Percentiles rank a stretch among this genome's conserved stretches.
Evolutionary conservation across 768 basidiomycete genomes (phyloP).

Genomic region (Coprinopsis strossmayeri): DNA sequence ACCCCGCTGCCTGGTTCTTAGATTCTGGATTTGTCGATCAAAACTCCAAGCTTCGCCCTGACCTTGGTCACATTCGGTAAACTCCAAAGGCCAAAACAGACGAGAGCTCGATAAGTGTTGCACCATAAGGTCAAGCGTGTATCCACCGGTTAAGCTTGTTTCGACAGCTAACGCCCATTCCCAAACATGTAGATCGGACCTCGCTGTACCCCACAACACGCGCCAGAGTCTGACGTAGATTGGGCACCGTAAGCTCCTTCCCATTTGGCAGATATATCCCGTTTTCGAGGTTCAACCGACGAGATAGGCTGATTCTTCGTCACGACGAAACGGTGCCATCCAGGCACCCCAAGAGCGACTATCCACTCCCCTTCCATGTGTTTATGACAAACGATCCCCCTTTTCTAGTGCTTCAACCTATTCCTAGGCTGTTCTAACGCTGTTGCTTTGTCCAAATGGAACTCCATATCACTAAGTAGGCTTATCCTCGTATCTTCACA

Average conservation of each 20-base stretch:
- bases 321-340: not conserved
- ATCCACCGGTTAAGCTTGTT: no score
- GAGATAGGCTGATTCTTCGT: not conserved
- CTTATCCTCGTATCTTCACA: not conserved
- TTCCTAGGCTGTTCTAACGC: no score
- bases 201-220: no score
- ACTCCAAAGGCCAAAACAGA: no score
- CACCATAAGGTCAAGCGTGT: not conserved
- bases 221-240: no score
- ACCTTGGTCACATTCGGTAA: no score
- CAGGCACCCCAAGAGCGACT: not conserved
- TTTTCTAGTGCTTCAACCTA: no score
- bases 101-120: not conserved
- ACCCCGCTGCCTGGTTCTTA: slow-evolving; percentile 1
- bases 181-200: no score
- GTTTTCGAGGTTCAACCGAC: not conserved
- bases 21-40: slow-evolving; percentile 1
- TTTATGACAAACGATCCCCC: not conserved
- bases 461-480: no score
- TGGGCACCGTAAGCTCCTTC: no score
- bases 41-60: not conserved
- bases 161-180: no score
- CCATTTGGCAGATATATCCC: not conserved
- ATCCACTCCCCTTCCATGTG: not conserved
- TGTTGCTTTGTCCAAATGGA: no score